Base-by-base conservation (phyloP, 2,329 filamentous ascomycete genomes). In the Pseudogymnoascus sp. region DNA sequence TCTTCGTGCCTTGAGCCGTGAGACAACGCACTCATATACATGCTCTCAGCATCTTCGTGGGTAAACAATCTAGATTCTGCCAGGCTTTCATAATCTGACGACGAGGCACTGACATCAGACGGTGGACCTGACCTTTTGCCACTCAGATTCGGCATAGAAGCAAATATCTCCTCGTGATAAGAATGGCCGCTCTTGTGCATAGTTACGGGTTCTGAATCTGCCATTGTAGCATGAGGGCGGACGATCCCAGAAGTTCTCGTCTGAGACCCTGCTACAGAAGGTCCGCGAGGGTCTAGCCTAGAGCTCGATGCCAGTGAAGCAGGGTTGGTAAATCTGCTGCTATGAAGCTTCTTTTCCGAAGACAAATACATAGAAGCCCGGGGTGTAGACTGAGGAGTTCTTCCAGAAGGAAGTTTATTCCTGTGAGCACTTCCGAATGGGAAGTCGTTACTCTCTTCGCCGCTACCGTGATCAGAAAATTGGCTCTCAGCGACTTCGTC, bases 21-120 rank as follows among this genome's bases (percentile, higher is more conserved):
- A 2, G 83, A 86, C 58, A 86, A 81, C 1, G 84, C 84, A 63
- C 84, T 92, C 84, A 91, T 86, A 67, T 94, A 95, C 85, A 95
- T 89, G 70, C 90, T 94, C 68, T 90, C 85, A 0, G 88, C 89
- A 63, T 92, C 88, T 63, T 90, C 87, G 61, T 90, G 88, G 34
- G 82, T 90, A 67, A 88, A 92, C 1, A 91, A 68, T 38, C 82
- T 85, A 4, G 89, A 92, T 63, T 82, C 75, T 2, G 80, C 72
- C 18, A 88, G 74, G 62, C 85, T 82, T 33, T 82, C 77, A 10
- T 70, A 38, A 15, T 38, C 55, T 2, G 55, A 57, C 12, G 35
- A 13, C 12, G 55, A 57, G 15, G 13, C 57, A 48, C 57, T 55
- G 4, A 35, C 35, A 57, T 57, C 55, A 37, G 55, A 57, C 6